phyloP scores from a whole-genome alignment of 257 asterid genomes.

The Plantago elongata region DNA sequence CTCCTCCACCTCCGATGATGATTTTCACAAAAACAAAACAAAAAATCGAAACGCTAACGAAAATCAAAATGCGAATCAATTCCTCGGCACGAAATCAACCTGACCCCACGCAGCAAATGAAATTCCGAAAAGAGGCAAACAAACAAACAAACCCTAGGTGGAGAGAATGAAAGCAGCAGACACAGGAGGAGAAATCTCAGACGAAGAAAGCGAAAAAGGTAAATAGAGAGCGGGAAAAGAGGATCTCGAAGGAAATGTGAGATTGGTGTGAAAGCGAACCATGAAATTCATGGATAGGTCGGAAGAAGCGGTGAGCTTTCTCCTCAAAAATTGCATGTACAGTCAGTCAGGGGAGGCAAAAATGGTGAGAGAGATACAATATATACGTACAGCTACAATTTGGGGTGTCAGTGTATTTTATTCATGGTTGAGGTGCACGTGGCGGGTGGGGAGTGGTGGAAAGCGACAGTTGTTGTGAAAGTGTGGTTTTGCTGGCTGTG shows the following conservation, averaged over 20 bases:
- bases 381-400: too few relatives aligned
- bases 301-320: constrained; percentile 12
- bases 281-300: not conserved
- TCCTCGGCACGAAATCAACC: constrained; percentile 1
- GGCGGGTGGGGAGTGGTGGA: not conserved
- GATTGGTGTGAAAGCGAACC: not conserved
- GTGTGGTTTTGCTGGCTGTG: too few relatives aligned
- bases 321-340: constrained; percentile 21
- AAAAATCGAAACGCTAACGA: too few relatives aligned
- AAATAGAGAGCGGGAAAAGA: constrained; percentile 18
- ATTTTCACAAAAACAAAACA: too few relatives aligned
- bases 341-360: too few relatives aligned
- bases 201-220: not conserved
- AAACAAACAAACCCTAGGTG: not conserved
- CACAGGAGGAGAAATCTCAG: not conserved
- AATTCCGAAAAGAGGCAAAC: not conserved
- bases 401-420: not conserved
- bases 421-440: not conserved
- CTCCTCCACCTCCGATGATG: constrained; percentile 7
- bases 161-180: not conserved
- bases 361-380: too few relatives aligned
- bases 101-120: not conserved
- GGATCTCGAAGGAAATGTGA: constrained; percentile 19
- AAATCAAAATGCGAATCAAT: not conserved
- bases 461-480: not conserved